Evolutionary conservation across 768 basidiomycete species (phyloP), one percentile per base, ranked within the genome.

Genomic region (Lentinula sp.): DNA sequence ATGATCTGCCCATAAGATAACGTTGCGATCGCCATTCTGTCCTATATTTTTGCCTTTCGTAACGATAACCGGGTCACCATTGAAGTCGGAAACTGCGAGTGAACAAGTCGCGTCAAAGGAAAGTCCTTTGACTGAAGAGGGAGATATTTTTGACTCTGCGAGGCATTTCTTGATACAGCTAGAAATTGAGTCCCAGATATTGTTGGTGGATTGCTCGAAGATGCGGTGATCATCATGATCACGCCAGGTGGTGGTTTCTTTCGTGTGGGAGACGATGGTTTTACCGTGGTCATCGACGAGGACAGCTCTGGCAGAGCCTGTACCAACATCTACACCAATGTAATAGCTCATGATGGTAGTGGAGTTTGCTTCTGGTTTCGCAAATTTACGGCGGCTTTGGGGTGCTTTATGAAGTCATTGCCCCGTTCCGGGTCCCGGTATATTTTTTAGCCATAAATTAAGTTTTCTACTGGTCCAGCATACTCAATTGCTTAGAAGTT

Each of bases 31-130:
- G 16, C 89, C 91, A 18, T 69, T 74, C 56, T 77, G 70, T 2
- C 91, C 93, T 1, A 91, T 73, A 21, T 77, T 71, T 2, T 81
- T 75, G 0, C 88, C 91, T 50, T 81, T 84, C 2, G 89, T 91
- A 40, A 99, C 86, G 6, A 77, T 75, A 21, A 97, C 77, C 0
- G 95, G 90, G 42, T 82, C 74, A 5, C 94, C 94, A 15, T 86
- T 70, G 53, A 83, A 74, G 69, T 92, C 86, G 0, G 87, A 79
- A 21, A 98, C 95, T 0, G 95, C 94, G 45, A 98, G 79, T 0
- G 95, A 97, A 74, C 97, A 99, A 0, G 97, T 99, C 51, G 95
- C 96, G 72, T 98, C 95, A 71, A 96, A 95, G 13, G 95, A 93
- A 49, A 98, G 67, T 0, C 97, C 97, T 68, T 89, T 92, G 61